These are phyloP conservation scores for Candida caryicola DNA, from an alignment of 805 yeast genomes.

Conservation along the genomic window DNA sequence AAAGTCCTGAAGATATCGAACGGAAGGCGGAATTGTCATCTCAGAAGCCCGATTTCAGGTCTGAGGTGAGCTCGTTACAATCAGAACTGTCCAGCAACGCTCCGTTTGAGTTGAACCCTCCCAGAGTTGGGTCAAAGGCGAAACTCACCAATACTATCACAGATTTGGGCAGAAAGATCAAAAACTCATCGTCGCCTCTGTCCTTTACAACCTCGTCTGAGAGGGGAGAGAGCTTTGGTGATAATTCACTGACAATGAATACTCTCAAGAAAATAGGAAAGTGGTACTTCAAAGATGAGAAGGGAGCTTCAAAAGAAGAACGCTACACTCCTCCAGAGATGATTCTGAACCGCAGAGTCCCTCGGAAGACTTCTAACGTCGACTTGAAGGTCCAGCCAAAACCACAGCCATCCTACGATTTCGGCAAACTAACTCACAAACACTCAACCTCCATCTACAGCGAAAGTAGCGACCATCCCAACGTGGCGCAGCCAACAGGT, in stretches of 20 bases:
- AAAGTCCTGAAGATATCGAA: constrained; percentile 1
- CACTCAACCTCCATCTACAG: neutral
- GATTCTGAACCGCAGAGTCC: constrained; percentile 56
- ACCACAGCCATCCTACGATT: constrained; percentile 19
- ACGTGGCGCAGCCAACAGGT: neutral
- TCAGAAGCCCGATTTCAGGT: neutral
- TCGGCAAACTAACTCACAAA: constrained; percentile 12
- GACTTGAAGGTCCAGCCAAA: neutral
- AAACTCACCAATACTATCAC: constrained; percentile 18
- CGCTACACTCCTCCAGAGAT: constrained; percentile 57
- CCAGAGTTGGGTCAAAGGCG: constrained; percentile 9
- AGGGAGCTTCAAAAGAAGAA: constrained; percentile 11
- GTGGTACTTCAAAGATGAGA: constrained; percentile 60
- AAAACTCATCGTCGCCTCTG: constrained; percentile 1
- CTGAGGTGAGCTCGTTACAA: neutral
- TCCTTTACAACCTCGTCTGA: neutral
- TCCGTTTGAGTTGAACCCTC: neutral
- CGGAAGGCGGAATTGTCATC: neutral
- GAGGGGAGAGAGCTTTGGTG: neutral
- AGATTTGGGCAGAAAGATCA: constrained; percentile 7
- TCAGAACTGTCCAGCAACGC: neutral
- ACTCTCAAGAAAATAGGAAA: constrained; percentile 61
- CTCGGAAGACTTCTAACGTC: constrained; percentile 19
- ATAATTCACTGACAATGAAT: constrained; percentile 15
- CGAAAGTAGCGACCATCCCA: neutral